phyloP scores from a whole-genome alignment of 2,329 filamentous ascomycete species.

The Colletotrichum sp. region DNA sequence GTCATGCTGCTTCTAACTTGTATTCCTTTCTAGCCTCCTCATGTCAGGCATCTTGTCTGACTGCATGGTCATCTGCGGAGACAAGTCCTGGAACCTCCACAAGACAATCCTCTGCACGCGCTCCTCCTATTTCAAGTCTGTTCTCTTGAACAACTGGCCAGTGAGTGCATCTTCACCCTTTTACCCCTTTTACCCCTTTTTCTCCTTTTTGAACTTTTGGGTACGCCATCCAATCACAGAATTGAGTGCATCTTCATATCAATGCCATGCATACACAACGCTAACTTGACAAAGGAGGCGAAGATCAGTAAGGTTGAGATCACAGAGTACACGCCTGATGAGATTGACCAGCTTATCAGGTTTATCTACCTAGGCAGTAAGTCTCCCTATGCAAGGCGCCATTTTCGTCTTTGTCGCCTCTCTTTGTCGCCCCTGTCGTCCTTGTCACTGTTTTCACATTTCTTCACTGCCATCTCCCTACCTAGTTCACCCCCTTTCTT shows the following conservation, averaged over 20 bases:
- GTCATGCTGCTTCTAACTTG: background rate
- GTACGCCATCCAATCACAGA: background rate
- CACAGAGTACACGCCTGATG: background rate
- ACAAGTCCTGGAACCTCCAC: background rate
- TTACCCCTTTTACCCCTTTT: no score
- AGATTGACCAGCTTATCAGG: background rate
- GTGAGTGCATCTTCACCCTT: background rate
- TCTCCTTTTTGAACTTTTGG: background rate
- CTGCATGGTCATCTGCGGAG: background rate
- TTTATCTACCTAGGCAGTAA: background rate
- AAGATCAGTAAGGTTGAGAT: background rate
- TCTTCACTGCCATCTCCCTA: background rate
- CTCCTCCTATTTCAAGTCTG: background rate
- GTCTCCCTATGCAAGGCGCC: background rate
- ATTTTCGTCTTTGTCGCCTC: background rate
- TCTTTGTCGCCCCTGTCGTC: background rate
- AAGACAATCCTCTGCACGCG: background rate
- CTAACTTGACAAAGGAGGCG: background rate
- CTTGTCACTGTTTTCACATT: background rate
- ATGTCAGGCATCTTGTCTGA: background rate
- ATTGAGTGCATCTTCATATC: background rate
- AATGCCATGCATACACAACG: fast-evolving
- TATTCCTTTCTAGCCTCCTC: background rate
- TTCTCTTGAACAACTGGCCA: background rate
- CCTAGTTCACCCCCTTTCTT: background rate